phyloP scores from a whole-genome alignment of 1,139 yeast genomes.

The Wickerhamomyces sp. region DNA sequence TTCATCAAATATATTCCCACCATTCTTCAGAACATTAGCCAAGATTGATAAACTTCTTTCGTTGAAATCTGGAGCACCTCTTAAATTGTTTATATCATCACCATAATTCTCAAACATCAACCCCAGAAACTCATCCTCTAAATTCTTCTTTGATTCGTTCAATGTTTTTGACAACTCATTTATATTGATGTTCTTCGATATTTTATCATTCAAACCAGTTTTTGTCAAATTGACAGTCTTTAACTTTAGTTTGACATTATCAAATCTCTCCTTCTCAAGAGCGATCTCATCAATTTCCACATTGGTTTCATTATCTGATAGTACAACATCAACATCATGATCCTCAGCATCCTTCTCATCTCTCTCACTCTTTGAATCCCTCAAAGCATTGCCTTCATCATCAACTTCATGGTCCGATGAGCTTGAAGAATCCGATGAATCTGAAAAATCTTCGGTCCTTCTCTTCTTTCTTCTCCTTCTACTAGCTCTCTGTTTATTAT shows the following conservation, averaged over 20 bases:
- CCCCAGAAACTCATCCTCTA: conserved; percentile 49
- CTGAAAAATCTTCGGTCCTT: conserved; percentile 64
- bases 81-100: conserved; percentile 57
- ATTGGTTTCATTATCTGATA: conserved; percentile 37
- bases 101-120: conserved; percentile 56
- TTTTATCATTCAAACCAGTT: conserved; percentile 17
- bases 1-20: conserved; percentile 61
- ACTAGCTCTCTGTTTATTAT: conserved; percentile 22
- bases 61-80: conserved; percentile 62
- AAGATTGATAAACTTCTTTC: conserved; percentile 53
- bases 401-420: conserved; percentile 23
- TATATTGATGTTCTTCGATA: conserved; percentile 19
- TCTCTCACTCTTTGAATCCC: conserved; percentile 3
- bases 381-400: conserved; percentile 5
- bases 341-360: conserved; percentile 11
- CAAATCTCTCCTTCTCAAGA: conserved; percentile 8
- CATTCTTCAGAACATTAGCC: conserved; percentile 63
- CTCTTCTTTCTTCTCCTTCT: conserved; percentile 65
- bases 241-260: conserved; percentile 24
- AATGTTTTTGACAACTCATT: conserved; percentile 14
- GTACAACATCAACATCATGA: conserved; percentile 26
- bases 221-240: conserved; percentile 19
- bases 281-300: conserved; percentile 14
- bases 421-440: conserved; percentile 32
- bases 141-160: conserved; percentile 33